Percentiles rank a stretch among this genome's conserved stretches.
phyloP scores from a whole-genome alignment of 2,329 filamentous ascomycete genomes.

The Colletotrichum chrysophilum region DNA sequence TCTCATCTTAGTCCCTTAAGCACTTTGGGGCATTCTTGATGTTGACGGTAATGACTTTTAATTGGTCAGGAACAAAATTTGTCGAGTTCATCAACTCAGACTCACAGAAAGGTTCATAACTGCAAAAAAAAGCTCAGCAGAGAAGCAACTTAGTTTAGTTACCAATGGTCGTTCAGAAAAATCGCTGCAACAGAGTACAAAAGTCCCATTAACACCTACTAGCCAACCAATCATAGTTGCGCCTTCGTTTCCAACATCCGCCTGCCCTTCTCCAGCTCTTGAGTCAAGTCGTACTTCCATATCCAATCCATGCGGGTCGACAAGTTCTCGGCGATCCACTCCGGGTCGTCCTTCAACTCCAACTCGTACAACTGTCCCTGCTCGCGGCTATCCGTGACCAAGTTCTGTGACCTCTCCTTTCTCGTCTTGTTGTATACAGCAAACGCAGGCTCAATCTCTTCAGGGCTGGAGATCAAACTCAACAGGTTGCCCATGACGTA shows the following conservation, averaged over 20 bases:
- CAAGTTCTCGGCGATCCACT: conserved; percentile 1
- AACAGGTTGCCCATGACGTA: conserved; percentile 24
- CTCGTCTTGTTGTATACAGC: conserved; percentile 15
- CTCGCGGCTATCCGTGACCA: conserved; percentile 9
- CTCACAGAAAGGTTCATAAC: no score
- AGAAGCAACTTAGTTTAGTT: no score
- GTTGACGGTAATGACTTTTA: no score
- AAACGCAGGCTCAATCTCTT: conserved; percentile 20
- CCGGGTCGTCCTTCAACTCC: conserved; percentile 6
- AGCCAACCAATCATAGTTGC: not conserved
- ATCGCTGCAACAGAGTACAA: no score
- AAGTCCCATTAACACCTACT: not conserved
- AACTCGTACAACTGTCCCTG: conserved; percentile 8
- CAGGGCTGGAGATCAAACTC: not conserved
- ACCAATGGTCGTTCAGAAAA: no score
- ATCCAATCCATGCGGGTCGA: conserved; percentile 13
- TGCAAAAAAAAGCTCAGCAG: no score
- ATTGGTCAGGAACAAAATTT: no score
- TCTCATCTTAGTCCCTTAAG: no score
- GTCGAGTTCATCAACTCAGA: no score
- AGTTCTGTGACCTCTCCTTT: not conserved
- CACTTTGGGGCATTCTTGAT: no score
- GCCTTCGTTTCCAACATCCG: not conserved
- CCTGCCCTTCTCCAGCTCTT: conserved; percentile 1
- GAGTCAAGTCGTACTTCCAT: conserved; percentile 9